These are phyloP conservation scores for Metschnikowia sp. DNA, from an alignment of 805 yeast genomes.

Conservation along the genomic window DNA sequence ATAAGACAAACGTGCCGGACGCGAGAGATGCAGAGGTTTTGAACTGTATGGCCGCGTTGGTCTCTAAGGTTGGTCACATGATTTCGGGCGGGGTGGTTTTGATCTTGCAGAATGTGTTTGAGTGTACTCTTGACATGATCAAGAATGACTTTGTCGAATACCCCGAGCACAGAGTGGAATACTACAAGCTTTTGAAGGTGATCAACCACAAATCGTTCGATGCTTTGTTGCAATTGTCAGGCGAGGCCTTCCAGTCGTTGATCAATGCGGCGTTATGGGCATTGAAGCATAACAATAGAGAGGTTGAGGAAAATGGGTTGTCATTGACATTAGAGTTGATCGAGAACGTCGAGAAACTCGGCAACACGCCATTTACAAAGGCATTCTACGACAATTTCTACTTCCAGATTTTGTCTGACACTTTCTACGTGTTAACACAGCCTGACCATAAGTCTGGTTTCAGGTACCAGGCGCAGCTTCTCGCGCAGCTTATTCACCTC, in stretches of 20 bases:
- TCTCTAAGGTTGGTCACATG: conserved; percentile 78
- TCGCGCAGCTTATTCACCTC: conserved; percentile 78
- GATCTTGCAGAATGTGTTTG: conserved; percentile 87
- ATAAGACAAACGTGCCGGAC: conserved; percentile 83
- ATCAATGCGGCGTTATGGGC: conserved; percentile 98
- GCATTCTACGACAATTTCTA: conserved; percentile 87
- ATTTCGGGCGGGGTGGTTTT: conserved; percentile 87
- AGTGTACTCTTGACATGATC: conserved; percentile 92
- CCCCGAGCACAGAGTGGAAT: conserved; percentile 97
- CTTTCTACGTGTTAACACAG: conserved; percentile 90
- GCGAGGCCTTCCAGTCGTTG: conserved; percentile 85
- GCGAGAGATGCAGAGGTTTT: conserved; percentile 98
- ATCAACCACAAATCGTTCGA: conserved; percentile 82
- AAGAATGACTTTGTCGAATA: conserved; percentile 92
- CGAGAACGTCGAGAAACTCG: conserved; percentile 77
- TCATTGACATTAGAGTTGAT: conserved; percentile 78
- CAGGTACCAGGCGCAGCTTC: conserved; percentile 76
- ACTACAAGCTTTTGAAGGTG: conserved; percentile 83
- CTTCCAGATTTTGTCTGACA: conserved; percentile 85
- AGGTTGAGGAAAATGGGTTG: conserved; percentile 90
- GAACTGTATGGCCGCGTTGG: conserved; percentile 89
- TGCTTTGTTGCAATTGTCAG: conserved; percentile 84
- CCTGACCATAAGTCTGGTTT: conserved; percentile 98
- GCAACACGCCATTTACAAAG: conserved; percentile 67
- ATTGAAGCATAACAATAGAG: conserved; percentile 94